Evolutionary conservation across 2,329 filamentous ascomycete genomes (phyloP), one percentile per base, ranked within the genome.

Genomic region (Fusarium papillatum): DNA sequence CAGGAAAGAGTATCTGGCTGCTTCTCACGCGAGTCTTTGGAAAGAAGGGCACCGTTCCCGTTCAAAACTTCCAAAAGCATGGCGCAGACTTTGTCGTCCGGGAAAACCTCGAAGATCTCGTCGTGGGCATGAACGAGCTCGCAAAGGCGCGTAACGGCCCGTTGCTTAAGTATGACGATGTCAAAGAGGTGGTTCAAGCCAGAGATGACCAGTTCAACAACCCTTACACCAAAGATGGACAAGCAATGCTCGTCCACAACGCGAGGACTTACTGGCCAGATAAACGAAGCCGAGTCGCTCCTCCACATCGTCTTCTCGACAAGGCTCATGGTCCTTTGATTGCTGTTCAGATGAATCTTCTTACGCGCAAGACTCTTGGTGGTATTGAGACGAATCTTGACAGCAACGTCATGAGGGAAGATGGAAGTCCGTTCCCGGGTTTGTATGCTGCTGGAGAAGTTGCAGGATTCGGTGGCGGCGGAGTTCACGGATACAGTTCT

Each of bases 241-340:
- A 92, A 81, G 86, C 88, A 38, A 92, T 92, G 91, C 86, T 92
- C 57, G 89, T 92, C 71, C 83, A 87, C 73, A 92, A 91, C 76
- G 88, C 87, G 1, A 85, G 90, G 36, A 83, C 83, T 31, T 92
- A 91, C 84, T 90, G 87, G 87, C 84, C 88, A 3, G 90, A 92
- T 75, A 84, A 81, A 65, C 80, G 85, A 7, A 87, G 84, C 67
- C 87, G 90, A 10, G 84, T 92, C 7, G 88, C 89, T 5, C 81
- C 85, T 24, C 90, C 89, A 11, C 90, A 92, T 76, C 84, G 84
- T 34, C 82, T 92, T 10, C 82, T 89, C 5, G 90, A 92, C 79
- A 85, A 85, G 19, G 82, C 85, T n/a, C 84, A 91, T 69, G 90
- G 90, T 0, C 91, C 91, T 3, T 80, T 92, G 41, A 91, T 92